Base-by-base conservation (phyloP, 2,329 filamentous ascomycete species). In the Thelonectria discophora region DNA sequence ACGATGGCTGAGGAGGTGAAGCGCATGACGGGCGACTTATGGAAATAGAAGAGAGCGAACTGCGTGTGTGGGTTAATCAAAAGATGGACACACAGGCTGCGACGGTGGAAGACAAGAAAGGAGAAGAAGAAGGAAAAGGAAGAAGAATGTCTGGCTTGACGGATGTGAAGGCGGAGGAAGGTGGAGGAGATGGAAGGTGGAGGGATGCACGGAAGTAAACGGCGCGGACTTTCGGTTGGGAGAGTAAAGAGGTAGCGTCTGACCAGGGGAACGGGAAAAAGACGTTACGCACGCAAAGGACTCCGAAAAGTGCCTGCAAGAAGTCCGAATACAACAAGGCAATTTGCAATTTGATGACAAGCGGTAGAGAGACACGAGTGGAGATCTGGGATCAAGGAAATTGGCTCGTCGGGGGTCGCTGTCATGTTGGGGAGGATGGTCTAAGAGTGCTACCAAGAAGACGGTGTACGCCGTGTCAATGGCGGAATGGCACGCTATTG, bases 1-100 rank as follows among this genome's bases (percentile, higher is more conserved):
- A 84, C 72, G 56, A 83, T 67, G 66, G 82, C 74, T 59, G 81
- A 76, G 55, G 81, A 73, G 58, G 85, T 83, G 78, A 89, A 83
- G 74, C 85, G 87, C 87, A 89, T 89, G 64, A 68, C 58, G 60
- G 47, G 37, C 37, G 48, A 32, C 55, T 20, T 46, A 32, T 42
- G 48, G 55, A 32, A 45, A 15, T 5, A 15, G 18, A 18, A 40
- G 34, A 17, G 4, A 10, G 15, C 30, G 43, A 32, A 42, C 55
- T 60, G 46, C 12, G 32, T 47, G 54, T 53, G 27, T 40, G 55
- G 55, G 47, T 49, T 30, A 57, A 57, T 48, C 49, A 53, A 47
- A 54, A 43, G 51, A 21, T 34, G 15, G 63, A 47, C 34, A 20
- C 55, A 57, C 20, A 64, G 27, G 53, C 40, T 47, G 47, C 57